Base-by-base conservation (phyloP, 1,139 yeast genomes). In the Yamadazyma taylorii region DNA sequence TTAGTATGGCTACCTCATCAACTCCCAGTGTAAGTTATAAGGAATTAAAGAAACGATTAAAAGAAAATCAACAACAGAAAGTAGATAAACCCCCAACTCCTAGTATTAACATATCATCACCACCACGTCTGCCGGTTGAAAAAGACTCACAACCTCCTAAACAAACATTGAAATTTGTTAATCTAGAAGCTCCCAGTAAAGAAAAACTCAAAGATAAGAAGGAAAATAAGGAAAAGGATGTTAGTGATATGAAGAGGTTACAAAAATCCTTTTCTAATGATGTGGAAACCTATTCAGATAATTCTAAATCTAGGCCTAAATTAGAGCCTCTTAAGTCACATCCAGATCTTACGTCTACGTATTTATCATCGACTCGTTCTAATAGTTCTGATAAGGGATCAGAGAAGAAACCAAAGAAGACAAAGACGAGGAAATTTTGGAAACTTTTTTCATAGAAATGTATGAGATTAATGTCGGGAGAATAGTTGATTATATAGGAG, bases 311-410 rank as follows among this genome's bases (percentile, higher is more conserved):
- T 13, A 19, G 68, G 14, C 73, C 69, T 3, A 51, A 34, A 12
- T 43, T 63, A 29, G 69, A 62, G 46, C 72, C 75, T 1, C 48
- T 56, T 23, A 65, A 63, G 40, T 67, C 74, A 5, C 75, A 68
- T 41, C 75, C 75, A 1, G 69, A 63, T 38, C 51, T 67, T 24
- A 57, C 52, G 8, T 38, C 41, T 8, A 25, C 37, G 11, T 35
- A 33, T 28, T 41, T 35, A n/a, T 11, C 33, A 19, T 12, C 17
- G 2, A 8, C 14, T 12, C 22, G 34, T n/a, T 34, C 34, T 19
- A 41, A 14, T 12, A 25, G 34, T 10, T 33, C 33, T 19, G 42
- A 33, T 24, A 45, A 38, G 32, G 43, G 45, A 11, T 39, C 43
- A 30, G 48, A 53, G 40, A 51, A 52, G 39, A 49, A 52, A 39